These are phyloP conservation scores for Globisporangium carolinianum DNA, from an alignment of 352 stramenopile species.

Conservation along the genomic window DNA sequence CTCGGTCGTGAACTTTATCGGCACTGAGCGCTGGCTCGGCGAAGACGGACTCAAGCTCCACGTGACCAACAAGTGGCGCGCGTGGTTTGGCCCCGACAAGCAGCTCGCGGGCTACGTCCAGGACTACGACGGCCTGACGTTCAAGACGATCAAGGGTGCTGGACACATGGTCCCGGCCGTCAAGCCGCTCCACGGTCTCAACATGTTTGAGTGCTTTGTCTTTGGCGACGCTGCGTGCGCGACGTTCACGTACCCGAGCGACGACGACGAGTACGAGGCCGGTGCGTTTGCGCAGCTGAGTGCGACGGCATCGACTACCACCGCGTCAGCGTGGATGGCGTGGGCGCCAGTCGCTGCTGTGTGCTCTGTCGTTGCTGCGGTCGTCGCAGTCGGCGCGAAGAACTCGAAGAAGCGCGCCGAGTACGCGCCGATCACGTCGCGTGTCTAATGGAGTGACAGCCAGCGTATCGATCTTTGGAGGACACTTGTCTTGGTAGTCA, in stretches of 20 bases:
- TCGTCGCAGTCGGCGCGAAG: conserved; percentile 32
- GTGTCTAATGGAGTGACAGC: conserved; percentile 11
- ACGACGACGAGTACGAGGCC: conserved; percentile 56
- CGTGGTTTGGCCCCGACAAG: conserved; percentile 67
- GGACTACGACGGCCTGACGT: conserved; percentile 80
- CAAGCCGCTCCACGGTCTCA: conserved; percentile 62
- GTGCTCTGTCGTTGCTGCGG: conserved; percentile 19
- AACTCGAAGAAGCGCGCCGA: conserved; percentile 33
- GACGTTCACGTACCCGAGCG: conserved; percentile 54
- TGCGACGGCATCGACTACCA: neutral
- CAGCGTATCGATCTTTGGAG: neutral
- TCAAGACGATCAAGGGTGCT: conserved; percentile 89
- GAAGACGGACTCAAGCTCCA: conserved; percentile 59
- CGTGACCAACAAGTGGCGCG: conserved; percentile 52
- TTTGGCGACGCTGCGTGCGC: conserved; percentile 44
- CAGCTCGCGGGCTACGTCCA: conserved; percentile 87
- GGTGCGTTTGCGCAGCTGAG: conserved; percentile 17
- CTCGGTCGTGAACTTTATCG: conserved; percentile 80
- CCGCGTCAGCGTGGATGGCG: neutral
- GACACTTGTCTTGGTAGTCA: no score
- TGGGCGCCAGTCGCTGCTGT: conserved; percentile 21
- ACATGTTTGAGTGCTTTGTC: conserved; percentile 84
- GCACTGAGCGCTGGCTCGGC: conserved; percentile 86
- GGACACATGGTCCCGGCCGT: conserved; percentile 87
- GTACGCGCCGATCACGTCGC: conserved; percentile 36